Conservation (phyloP, 495 filamentous ascomycete species). For the Tuber magnatum region DNA sequence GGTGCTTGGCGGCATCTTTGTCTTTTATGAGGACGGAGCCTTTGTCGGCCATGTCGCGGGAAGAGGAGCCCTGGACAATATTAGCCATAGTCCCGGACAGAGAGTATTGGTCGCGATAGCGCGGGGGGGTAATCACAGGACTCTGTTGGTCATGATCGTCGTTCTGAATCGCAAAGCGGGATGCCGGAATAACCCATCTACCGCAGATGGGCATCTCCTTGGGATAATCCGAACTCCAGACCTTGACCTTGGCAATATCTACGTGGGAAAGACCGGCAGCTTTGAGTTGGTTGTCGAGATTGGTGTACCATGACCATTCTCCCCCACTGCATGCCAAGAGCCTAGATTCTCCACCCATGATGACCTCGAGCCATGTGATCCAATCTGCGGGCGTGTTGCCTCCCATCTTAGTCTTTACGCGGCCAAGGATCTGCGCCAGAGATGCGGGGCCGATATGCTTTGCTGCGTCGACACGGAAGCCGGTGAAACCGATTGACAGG, state of each 20-base stretch:
- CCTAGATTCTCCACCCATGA: slow-evolving; percentile 37
- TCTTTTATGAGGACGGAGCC: slow-evolving; percentile 42
- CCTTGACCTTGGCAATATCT: slow-evolving; percentile 40
- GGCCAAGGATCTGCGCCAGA: slow-evolving; percentile 32
- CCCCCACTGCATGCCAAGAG: slow-evolving; percentile 39
- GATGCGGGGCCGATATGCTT: slow-evolving; percentile 41
- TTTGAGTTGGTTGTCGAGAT: slow-evolving; percentile 33
- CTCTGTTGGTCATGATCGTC: slow-evolving; percentile 43
- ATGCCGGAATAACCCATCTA: slow-evolving; percentile 40
- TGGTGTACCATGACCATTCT: slow-evolving; percentile 42
- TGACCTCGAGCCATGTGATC: slow-evolving; percentile 41
- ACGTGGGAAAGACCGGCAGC: slow-evolving; percentile 26
- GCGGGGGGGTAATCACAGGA: slow-evolving; percentile 19
- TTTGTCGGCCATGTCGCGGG: slow-evolving; percentile 40
- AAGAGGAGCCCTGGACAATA: slow-evolving; percentile 31
- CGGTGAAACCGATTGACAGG: slow-evolving; percentile 40
- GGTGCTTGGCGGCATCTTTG: slow-evolving; percentile 38
- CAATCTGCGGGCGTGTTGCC: slow-evolving; percentile 39
- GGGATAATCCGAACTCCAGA: slow-evolving; percentile 42
- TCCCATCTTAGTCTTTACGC: slow-evolving; percentile 37
- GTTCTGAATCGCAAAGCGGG: slow-evolving; percentile 42
- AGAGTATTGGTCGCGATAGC: neutral
- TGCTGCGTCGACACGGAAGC: slow-evolving; percentile 41
- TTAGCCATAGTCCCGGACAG: slow-evolving; percentile 6
- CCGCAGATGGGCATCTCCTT: slow-evolving; percentile 42